phyloP scores from a whole-genome alignment of 2,329 filamentous ascomycete genomes.

The Lecanicillium sp. region DNA sequence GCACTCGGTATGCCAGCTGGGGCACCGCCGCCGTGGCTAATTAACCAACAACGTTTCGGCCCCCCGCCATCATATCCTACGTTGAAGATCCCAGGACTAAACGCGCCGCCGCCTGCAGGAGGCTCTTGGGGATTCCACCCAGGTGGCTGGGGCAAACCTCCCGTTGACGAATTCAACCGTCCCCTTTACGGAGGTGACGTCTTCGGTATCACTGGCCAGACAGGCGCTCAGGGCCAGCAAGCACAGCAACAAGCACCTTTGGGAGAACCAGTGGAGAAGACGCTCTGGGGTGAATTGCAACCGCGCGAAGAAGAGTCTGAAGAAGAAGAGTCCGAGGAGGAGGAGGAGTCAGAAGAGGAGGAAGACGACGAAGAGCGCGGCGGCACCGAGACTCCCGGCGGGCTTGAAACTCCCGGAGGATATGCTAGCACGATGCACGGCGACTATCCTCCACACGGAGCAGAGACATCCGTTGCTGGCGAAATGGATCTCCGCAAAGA shows the following conservation, averaged over 20 bases:
- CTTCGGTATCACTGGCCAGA: conserved; percentile 60
- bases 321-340: conserved; percentile 66
- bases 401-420: conserved; percentile 73
- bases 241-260: conserved; percentile 25
- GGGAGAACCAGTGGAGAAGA: conserved; percentile 77
- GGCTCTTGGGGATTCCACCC: conserved; percentile 93
- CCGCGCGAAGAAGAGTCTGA: conserved; percentile 67
- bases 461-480: conserved; percentile 67
- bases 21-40: conserved; percentile 91
- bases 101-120: conserved; percentile 82
- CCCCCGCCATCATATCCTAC: conserved; percentile 91
- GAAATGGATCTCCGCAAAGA: conserved; percentile 87
- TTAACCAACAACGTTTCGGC: conserved; percentile 91
- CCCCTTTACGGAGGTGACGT: conserved; percentile 92
- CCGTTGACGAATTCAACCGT: conserved; percentile 85
- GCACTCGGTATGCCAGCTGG: conserved; percentile 89
- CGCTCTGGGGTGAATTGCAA: conserved; percentile 87
- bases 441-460: conserved; percentile 62
- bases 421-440: conserved; percentile 73
- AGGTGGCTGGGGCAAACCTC: conserved; percentile 92
- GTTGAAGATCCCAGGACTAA: conserved; percentile 89
- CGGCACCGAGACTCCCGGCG: conserved; percentile 54
- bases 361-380: conserved; percentile 52
- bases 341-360: conserved; percentile 64
- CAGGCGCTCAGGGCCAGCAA: conserved; percentile 19